These are phyloP conservation scores for Salvia splendens DNA, from an alignment of 257 asterid species.

Conservation along the genomic window DNA sequence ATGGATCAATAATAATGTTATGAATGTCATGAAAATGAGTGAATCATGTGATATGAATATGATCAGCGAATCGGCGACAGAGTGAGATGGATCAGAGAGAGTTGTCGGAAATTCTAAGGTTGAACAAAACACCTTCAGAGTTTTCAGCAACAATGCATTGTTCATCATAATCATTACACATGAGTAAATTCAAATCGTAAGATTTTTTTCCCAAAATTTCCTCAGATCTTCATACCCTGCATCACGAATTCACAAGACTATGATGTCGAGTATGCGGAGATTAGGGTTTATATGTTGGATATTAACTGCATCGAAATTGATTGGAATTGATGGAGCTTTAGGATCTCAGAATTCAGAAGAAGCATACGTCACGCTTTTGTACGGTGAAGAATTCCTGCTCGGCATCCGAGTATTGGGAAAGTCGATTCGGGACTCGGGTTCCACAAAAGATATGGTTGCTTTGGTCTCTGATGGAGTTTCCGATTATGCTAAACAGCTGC, in stretches of 20 bases:
- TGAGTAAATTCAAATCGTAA: constrained; percentile 16
- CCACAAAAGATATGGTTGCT: constrained; percentile 83
- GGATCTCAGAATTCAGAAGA: constrained; percentile 58
- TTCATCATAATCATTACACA: neutral
- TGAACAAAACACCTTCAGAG: no score
- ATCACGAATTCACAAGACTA: neutral
- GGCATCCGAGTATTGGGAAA: constrained; percentile 91
- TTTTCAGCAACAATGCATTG: no score
- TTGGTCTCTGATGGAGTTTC: constrained; percentile 95
- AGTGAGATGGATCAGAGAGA: no score
- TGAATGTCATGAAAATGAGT: no score
- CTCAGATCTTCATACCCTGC: constrained; percentile 38
- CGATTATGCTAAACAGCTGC: constrained; percentile 59
- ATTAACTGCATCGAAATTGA: constrained; percentile 27
- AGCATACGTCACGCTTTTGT: constrained; percentile 88
- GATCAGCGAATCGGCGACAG: no score
- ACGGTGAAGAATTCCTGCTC: constrained; percentile 89
- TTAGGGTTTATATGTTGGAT: constrained; percentile 42
- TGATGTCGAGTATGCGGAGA: constrained; percentile 39
- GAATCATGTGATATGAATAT: no score
- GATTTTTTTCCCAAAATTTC: constrained; percentile 1
- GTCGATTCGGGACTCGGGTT: constrained; percentile 87
- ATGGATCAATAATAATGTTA: no score
- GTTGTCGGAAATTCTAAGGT: no score
- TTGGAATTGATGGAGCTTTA: constrained; percentile 46